These are phyloP conservation scores for Pichia sp. DNA, from an alignment of 1,139 yeast genomes.

Conservation along the genomic window DNA sequence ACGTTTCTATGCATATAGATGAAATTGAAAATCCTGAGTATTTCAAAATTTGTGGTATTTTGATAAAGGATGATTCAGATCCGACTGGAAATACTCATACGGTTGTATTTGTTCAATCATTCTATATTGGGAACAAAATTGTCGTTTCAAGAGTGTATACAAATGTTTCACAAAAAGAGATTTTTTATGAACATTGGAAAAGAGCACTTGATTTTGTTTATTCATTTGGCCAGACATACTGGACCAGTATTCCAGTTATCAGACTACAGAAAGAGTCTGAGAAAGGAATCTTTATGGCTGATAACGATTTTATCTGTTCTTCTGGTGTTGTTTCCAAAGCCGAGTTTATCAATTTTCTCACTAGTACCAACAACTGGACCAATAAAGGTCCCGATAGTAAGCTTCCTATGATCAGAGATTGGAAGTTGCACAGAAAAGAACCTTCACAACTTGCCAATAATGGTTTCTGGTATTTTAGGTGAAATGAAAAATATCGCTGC, in stretches of 20 bases:
- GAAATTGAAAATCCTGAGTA: not conserved
- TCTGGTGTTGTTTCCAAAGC: not conserved
- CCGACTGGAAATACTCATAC: not conserved
- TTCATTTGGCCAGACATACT: not conserved
- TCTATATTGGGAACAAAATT: not conserved
- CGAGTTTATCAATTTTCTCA: not conserved
- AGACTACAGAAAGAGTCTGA: not conserved
- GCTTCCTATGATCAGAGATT: slow-evolving; percentile 4
- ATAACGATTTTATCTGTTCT: not conserved
- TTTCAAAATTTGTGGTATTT: not conserved
- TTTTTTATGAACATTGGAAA: not conserved
- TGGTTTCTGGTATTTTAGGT: not conserved
- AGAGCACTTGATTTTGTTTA: not conserved
- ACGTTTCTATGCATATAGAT: not conserved
- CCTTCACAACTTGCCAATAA: not conserved
- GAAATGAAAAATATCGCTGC: not conserved
- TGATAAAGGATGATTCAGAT: not conserved
- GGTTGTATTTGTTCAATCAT: not conserved
- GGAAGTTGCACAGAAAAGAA: not conserved
- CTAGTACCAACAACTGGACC: not conserved
- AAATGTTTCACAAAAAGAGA: not conserved
- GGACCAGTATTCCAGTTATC: not conserved
- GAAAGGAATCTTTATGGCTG: not conserved
- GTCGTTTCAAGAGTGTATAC: not conserved
- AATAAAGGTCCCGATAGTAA: not conserved